phyloP scores from a whole-genome alignment of 2,329 filamentous ascomycete species.

The Claviceps sp. region DNA sequence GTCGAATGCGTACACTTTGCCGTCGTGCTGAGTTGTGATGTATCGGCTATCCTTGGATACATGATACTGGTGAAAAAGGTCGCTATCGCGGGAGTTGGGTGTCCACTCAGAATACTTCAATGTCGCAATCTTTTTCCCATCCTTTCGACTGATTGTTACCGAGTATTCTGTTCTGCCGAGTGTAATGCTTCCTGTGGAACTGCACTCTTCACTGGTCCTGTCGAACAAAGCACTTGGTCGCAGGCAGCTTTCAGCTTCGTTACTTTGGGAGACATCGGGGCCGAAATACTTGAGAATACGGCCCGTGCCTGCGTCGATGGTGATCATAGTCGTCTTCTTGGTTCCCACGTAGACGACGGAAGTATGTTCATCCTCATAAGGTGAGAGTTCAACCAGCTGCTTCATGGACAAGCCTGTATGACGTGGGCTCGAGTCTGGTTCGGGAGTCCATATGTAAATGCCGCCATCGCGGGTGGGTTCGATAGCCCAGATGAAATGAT shows the following conservation, averaged over 20 bases:
- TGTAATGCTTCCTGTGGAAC: conserved; percentile 65
- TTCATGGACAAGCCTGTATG: conserved; percentile 67
- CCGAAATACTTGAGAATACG: conserved; percentile 75
- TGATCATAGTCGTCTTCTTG: conserved; percentile 82
- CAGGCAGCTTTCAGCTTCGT: conserved; percentile 62
- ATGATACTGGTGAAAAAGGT: conserved; percentile 73
- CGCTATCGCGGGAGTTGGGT: conserved; percentile 79
- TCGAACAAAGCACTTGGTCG: conserved; percentile 54
- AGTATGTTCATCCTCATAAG: conserved; percentile 57
- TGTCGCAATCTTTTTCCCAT: conserved; percentile 68
- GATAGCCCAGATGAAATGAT: conserved; percentile 89
- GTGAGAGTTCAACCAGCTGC: conserved; percentile 71
- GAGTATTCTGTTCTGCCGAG: conserved; percentile 83
- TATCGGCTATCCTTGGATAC: conserved; percentile 76
- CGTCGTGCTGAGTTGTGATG: conserved; percentile 76
- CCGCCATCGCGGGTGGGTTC: conserved; percentile 80
- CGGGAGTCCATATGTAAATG: conserved; percentile 73
- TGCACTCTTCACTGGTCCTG: conserved; percentile 61
- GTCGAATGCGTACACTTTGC: conserved; percentile 69
- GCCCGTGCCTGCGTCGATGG: conserved; percentile 76
- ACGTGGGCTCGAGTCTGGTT: conserved; percentile 43
- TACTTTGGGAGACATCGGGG: conserved; percentile 52
- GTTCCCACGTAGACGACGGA: conserved; percentile 77
- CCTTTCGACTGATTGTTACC: conserved; percentile 66
- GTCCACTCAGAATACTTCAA: conserved; percentile 91